A percentile compares a stretch with the other conserved stretches of the same genome.
phyloP scores from a whole-genome alignment of 352 stramenopile species.

The Phytophthora sansomeana region DNA sequence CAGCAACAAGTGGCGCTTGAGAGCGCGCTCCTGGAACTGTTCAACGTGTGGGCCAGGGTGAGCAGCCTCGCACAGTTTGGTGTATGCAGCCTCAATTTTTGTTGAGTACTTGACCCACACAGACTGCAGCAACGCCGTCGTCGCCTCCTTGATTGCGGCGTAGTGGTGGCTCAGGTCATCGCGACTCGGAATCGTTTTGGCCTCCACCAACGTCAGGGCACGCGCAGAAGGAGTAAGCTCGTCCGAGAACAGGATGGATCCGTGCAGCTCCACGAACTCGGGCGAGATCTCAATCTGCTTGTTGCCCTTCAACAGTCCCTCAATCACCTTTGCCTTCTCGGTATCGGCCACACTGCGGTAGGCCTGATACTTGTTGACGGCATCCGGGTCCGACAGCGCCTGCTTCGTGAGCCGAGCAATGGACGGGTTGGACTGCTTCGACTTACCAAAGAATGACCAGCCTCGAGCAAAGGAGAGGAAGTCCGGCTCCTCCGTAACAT shows the following conservation, averaged over 20 bases:
- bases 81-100: constrained; percentile 71
- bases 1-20: constrained; percentile 71
- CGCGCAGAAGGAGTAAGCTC: constrained; percentile 68
- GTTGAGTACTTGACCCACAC: constrained; percentile 71
- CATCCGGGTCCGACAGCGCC: constrained; percentile 69
- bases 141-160: constrained; percentile 64
- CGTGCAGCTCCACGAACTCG: constrained; percentile 67
- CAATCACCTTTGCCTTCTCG: constrained; percentile 76
- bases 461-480: constrained; percentile 78
- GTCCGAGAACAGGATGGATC: constrained; percentile 76
- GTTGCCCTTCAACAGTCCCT: constrained; percentile 57
- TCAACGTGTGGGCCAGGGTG: constrained; percentile 66
- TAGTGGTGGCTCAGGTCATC: constrained; percentile 83
- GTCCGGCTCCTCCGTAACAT: constrained; percentile 62
- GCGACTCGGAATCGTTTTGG: constrained; percentile 62
- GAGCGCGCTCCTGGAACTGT: constrained; percentile 75
- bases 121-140: constrained; percentile 67
- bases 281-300: constrained; percentile 61
- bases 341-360: constrained; percentile 74
- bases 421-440: constrained; percentile 66
- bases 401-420: constrained; percentile 64
- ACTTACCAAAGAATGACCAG: constrained; percentile 86
- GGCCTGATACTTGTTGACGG: constrained; percentile 82
- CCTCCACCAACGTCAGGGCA: constrained; percentile 66
- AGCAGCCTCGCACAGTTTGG: constrained; percentile 50